Percentiles rank a stretch among this genome's conserved stretches.
Conservation (phyloP, 371 early-diverging fungal species). For the Mortierella sp. region DNA sequence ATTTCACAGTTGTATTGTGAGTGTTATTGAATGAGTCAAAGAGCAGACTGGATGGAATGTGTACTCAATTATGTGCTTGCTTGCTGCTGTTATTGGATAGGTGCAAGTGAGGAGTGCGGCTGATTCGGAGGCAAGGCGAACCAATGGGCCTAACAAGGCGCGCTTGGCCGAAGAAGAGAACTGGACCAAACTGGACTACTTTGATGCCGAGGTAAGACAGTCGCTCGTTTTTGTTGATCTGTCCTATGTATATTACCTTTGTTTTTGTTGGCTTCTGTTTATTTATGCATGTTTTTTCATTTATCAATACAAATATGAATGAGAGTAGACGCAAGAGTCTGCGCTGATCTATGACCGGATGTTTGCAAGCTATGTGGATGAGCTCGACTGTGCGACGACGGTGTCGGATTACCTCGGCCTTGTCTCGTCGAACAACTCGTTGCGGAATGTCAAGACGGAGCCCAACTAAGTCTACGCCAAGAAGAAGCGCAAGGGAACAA, state of each 20-base stretch:
- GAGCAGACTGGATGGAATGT: neutral
- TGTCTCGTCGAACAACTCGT: conserved; percentile 47
- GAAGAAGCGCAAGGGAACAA: neutral
- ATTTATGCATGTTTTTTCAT: neutral
- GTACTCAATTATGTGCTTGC: neutral
- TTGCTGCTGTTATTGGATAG: conserved; percentile 5
- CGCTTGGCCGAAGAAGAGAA: conserved; percentile 83
- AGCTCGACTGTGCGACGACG: conserved; percentile 59
- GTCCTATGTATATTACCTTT: neutral
- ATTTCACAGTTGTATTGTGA: neutral
- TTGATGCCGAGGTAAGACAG: conserved; percentile 69
- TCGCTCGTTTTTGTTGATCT: neutral
- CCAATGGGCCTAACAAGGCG: conserved; percentile 50
- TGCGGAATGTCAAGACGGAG: conserved; percentile 41
- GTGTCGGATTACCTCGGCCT: conserved; percentile 59
- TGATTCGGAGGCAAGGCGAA: conserved; percentile 49
- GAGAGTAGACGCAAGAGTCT: conserved; percentile 59
- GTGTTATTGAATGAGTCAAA: neutral
- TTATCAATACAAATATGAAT: too few species aligned
- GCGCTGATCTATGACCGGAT: conserved; percentile 62
- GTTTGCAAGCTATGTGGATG: conserved; percentile 61
- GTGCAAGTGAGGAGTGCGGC: conserved; percentile 57
- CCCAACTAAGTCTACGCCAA: neutral
- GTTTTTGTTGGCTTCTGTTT: neutral
- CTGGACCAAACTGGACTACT: conserved; percentile 81